Base-by-base conservation (phyloP, 306 rosid genomes). In the Gynostemma pentaphyllum region DNA sequence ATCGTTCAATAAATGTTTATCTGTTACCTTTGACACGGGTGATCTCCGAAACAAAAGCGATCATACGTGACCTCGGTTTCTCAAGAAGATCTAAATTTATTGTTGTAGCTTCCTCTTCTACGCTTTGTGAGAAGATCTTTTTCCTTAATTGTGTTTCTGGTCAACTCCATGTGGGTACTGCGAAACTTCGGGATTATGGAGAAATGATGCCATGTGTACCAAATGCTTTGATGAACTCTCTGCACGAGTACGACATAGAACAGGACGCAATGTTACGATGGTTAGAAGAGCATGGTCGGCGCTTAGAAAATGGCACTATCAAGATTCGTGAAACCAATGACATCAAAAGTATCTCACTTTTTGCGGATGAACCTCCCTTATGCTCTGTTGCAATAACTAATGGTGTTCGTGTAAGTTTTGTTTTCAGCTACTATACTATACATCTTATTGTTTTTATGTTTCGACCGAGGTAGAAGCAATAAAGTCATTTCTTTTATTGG, bases 151-250 rank as follows among this genome's bases (percentile, higher is more conserved):
- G 95, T 55, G 44, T 64, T 47, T 69, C 68, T 67, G 94, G 92
- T 74, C 83, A 86, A 73, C 94, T 92, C 42, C 72, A 68, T 73
- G 92, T 86, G 52, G 95, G 96, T 65, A 88, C 98, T 40, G 56
- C 12, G 51, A 73, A 72, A 60, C 75, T 88, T 78, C 49, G 21
- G 12, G 14, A 61, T 27, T 70, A 68, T 56, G 80, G 81, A 47
- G 90, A 84, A 76, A 81, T 88, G 82, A 76, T 92, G 56, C 88
- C 90, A 2, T 92, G 96, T 72, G 96, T 88, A 40, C 98, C 98
- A 5, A 68, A 69, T 59, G 76, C 44, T 24, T 63, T 83, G 72
- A 74, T 85, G 59, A 78, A 56, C 55, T 85, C 87, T 16, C 72
- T 69, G 34, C 81, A 65, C 50, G 80, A 75, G 34, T 52, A 30